Percentiles rank a stretch among this genome's conserved stretches.
These are phyloP conservation scores for Periconia sp. DNA, from an alignment of 2,329 filamentous ascomycete species.

Conservation along the genomic window DNA sequence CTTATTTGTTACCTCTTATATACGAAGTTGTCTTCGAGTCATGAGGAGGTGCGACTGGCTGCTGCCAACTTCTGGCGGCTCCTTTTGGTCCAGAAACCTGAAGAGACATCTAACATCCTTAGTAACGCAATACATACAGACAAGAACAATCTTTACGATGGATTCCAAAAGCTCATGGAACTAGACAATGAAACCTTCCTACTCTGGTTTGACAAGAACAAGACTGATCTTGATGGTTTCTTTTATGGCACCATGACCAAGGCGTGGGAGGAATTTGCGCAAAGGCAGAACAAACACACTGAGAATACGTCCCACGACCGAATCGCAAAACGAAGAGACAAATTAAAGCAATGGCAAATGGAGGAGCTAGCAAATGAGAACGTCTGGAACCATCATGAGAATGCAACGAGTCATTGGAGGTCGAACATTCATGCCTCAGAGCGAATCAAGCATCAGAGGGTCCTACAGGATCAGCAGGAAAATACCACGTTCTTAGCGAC, in stretches of 20 bases:
- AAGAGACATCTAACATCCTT: conserved; percentile 77
- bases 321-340: conserved; percentile 78
- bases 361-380: conserved; percentile 74
- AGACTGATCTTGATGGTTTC: conserved; percentile 76
- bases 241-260: conserved; percentile 84
- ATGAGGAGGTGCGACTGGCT: conserved; percentile 70
- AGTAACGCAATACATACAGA: conserved; percentile 73
- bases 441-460: conserved; percentile 86
- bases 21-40: conserved; percentile 77
- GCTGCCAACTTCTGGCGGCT: conserved; percentile 90
- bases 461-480: conserved; percentile 92
- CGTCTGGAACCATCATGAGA: conserved; percentile 79
- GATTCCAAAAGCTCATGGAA: conserved; percentile 83
- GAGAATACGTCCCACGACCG: conserved; percentile 75
- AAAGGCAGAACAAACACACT: conserved; percentile 78
- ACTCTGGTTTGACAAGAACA: conserved; percentile 84
- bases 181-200: conserved; percentile 90
- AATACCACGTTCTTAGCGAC: conserved; percentile 79
- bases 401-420: conserved; percentile 88
- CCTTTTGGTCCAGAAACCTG: conserved; percentile 89
- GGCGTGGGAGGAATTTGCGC: conserved; percentile 87
- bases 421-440: conserved; percentile 95
- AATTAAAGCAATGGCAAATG: conserved; percentile 77
- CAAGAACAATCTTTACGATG: conserved; percentile 72
- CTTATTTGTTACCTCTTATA: conserved; percentile 94